Base-by-base conservation (phyloP, 163 green algal genomes). In the Scenedesmus sp. region DNA sequence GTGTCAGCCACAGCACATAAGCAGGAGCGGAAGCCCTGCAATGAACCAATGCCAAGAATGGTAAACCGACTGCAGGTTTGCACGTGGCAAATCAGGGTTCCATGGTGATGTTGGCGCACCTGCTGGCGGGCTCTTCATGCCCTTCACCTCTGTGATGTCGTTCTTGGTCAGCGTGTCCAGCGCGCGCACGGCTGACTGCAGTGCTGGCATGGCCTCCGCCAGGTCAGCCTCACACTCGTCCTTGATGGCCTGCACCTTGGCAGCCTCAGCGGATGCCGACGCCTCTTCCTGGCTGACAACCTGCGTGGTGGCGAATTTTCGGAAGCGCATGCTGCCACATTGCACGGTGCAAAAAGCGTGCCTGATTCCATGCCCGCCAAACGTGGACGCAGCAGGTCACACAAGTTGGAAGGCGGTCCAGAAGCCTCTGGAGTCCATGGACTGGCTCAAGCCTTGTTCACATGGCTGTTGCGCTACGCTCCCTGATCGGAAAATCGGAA, bases 111-210 rank as follows among this genome's bases (percentile, higher is more conserved):
- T 61, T 24, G 51, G 13, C 51, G 30, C 49, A 68, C 89, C 91
- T 22, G 83, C 81, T 2, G 95, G 95, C 35, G 95, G 95, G 86
- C 91, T 95, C 93, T 97, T 97, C 95, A 97, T 97, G 92, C 95
- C 95, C 94, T 96, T 96, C 26, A 98, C 95, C 89, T 97, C 95
- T 16, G 92, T 96, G 91, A 98, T 98, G 91, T 98, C 97, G 42
- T 94, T 95, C 84, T 97, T 95, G 53, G 96, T 97, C 76, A 98
- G 94, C 42, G 97, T 98, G 93, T 98, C 94, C 13, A 98, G 94
- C 26, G 96, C 96, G 51, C 91, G 73, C 56, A 97, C 83, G 33
- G 95, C 95, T 44, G 89, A 93, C 42, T 97, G 81, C 81, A 97
- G 87, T 35, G 94, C 92, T 40, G 94, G 95, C 86, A 97, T 92